These are phyloP conservation scores for Pythium insidiosum DNA, from an alignment of 352 stramenopile species.

Conservation along the genomic window DNA sequence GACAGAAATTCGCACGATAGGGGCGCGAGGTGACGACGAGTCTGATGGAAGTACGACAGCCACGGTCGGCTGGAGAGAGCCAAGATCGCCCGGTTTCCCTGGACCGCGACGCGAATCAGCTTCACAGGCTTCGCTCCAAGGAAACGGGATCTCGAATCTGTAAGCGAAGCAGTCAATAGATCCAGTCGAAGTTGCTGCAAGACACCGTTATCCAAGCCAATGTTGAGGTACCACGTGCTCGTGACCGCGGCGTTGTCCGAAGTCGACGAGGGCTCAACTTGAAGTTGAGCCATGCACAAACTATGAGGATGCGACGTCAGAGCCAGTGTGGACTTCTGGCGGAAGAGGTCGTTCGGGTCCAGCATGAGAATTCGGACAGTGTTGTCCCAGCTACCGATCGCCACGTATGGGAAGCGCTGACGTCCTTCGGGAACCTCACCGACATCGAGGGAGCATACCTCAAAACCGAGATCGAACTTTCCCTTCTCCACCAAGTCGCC, in stretches of 20 bases:
- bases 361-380: constrained; percentile 93
- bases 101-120: constrained; percentile 89
- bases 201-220: constrained; percentile 93
- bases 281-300: constrained; percentile 68
- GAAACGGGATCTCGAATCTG: constrained; percentile 90
- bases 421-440: constrained; percentile 91
- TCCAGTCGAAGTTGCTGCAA: constrained; percentile 91
- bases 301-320: constrained; percentile 80
- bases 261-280: constrained; percentile 58
- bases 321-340: constrained; percentile 76
- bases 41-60: constrained; percentile 93
- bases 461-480: constrained; percentile 92
- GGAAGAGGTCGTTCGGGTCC: constrained; percentile 88
- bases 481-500: constrained; percentile 92
- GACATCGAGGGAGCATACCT: constrained; percentile 97
- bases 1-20: constrained; percentile 95
- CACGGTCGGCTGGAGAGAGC: constrained; percentile 93
- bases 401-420: constrained; percentile 93
- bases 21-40: constrained; percentile 88
- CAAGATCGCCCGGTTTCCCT: constrained; percentile 89
- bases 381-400: constrained; percentile 92
- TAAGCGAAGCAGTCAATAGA: constrained; percentile 74
- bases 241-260: constrained; percentile 41
- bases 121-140: constrained; percentile 93
- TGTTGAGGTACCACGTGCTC: constrained; percentile 74